These are phyloP conservation scores for Plasmodium malariae DNA, from an alignment of 169 alveolate genomes.

Conservation along the genomic window DNA sequence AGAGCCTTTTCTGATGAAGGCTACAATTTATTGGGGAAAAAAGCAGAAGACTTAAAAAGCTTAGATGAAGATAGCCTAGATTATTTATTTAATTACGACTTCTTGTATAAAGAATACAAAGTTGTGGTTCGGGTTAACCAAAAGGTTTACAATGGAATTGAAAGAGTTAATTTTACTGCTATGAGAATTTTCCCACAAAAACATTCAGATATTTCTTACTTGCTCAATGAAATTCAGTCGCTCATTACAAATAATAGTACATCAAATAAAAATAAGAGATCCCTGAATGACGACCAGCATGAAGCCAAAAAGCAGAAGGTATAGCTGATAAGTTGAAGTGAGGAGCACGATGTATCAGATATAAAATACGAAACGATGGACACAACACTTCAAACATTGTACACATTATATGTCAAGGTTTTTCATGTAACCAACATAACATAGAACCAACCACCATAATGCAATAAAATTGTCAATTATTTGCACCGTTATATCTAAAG, in stretches of 20 bases:
- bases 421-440: too few species aligned
- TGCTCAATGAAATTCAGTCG: conserved; percentile 48
- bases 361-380: too few species aligned
- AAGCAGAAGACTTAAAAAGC: conserved; percentile 79
- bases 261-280: conserved; percentile 34
- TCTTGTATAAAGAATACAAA: conserved; percentile 77
- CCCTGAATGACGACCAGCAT: conserved; percentile 32
- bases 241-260: conserved; percentile 26
- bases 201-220: conserved; percentile 46
- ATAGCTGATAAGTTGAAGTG: too few species aligned
- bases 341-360: too few species aligned
- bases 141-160: conserved; percentile 61
- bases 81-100: conserved; percentile 77
- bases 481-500: too few species aligned
- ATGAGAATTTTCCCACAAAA: conserved; percentile 67
- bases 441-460: too few species aligned
- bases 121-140: conserved; percentile 66
- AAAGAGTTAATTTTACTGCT: conserved; percentile 72
- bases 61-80: conserved; percentile 78
- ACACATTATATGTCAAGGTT: too few species aligned
- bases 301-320: conserved; percentile 63
- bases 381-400: too few species aligned
- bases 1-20: conserved; percentile 78
- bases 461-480: too few species aligned
- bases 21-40: conserved; percentile 76